Evolutionary conservation across 768 basidiomycete species (phyloP).

Genomic region (Collybia sordida): DNA sequence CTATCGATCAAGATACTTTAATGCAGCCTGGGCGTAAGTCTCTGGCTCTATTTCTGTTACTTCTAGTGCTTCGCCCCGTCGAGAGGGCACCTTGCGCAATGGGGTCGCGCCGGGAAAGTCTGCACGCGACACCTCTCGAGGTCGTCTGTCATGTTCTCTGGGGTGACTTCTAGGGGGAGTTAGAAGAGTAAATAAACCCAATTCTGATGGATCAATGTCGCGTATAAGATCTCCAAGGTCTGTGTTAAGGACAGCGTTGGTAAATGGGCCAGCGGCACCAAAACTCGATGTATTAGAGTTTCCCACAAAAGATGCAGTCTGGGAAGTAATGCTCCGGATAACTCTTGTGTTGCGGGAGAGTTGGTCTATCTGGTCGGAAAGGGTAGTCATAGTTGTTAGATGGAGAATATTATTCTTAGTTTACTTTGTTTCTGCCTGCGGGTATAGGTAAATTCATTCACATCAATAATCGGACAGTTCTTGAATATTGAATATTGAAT

Average conservation of each 20-base stretch:
- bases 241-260: conserved; percentile 60
- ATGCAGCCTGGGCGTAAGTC: conserved; percentile 71
- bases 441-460: too few species aligned
- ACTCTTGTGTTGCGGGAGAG: conserved; percentile 51
- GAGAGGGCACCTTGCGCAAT: conserved; percentile 44
- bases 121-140: conserved; percentile 54
- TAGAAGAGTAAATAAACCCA: conserved; percentile 70
- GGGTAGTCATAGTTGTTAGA: conserved; percentile 42
- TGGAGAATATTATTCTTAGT: not conserved
- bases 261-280: conserved; percentile 47
- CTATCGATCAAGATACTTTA: conserved; percentile 80
- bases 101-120: conserved; percentile 74
- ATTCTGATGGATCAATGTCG: conserved; percentile 74
- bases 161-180: conserved; percentile 23
- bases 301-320: conserved; percentile 17
- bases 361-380: conserved; percentile 70
- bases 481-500: too few species aligned
- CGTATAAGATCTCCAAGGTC: conserved; percentile 76
- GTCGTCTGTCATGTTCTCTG: conserved; percentile 27
- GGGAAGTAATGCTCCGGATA: conserved; percentile 44
- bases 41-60: conserved; percentile 62
- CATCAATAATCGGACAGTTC: too few species aligned
- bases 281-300: too few species aligned
- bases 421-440: not conserved
- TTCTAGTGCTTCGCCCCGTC: conserved; percentile 37